Evolutionary conservation across 345 rosid genomes (phyloP), one percentile per base, ranked within the genome.

Genomic region (Syzygium grande): DNA sequence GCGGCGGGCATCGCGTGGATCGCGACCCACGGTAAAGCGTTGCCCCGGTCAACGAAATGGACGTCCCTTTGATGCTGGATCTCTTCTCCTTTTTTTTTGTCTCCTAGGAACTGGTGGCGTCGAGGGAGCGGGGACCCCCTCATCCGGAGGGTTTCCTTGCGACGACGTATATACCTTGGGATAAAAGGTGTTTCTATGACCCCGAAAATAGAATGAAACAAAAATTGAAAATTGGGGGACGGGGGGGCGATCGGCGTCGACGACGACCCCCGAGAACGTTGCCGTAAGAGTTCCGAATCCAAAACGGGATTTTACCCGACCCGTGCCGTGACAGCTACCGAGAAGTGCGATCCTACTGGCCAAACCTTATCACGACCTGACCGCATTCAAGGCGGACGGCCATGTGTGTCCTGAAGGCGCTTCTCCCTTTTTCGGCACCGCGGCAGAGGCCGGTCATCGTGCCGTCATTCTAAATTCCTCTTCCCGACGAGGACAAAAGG

Each of bases 1-100:
- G 11, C 9, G 87, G 27, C 14, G 59, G 79, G 87, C 92, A 92
- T 93, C 89, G 90, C 87, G 86, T 88, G 89, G 34, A 87, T 79
- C 86, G 89, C 89, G 90, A 73, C 83, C 49, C 83, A 73, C 49
- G 4, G 83, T 21, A 73, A 73, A 61, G 9, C 49, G 83, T 0
- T 5, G 49, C 43, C 11, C 83, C 83, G 83, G 83, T 73, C 83
- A 73, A 73, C 83, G 83, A 38, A 38, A 73, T 22, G 49, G 83
- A 73, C 83, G 83, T 73, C 0, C 0, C 29, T 22, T 22, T 1
- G 25, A 73, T 73, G 83, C 83, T n/a, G 83, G 49, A 21, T 38
- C 83, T 73, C 27, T 38, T 38, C 3, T 0, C 2, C 1, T 43
- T 43, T 5, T 43, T 41, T 5, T 41, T 41, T n/a, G n/a, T n/a